Base-by-base conservation (phyloP, 2,329 filamentous ascomycete genomes). In the Botrytis tulipae region DNA sequence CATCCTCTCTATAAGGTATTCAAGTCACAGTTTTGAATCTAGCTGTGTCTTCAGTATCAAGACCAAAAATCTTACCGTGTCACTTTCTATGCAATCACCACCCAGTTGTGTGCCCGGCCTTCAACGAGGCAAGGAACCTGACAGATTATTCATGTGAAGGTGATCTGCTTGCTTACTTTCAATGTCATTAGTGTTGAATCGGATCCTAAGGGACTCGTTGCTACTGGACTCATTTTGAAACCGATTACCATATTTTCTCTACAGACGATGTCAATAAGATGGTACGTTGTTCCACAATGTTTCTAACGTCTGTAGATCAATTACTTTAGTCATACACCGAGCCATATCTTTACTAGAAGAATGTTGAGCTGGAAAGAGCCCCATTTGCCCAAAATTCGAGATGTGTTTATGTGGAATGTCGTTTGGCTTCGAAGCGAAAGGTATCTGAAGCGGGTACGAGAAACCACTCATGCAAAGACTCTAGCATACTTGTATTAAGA, bases 401-500 rank as follows among this genome's bases (percentile, higher is more conserved):
- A 51, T n/a, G 22, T 51, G 48, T 10, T 51, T 51, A n/a, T 51
- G 48, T 51, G 48, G 22, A 51, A 51, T 51, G 96, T 93, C 0
- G 22, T 97, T 97, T 80, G 94, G 94, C 44, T 85, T 97, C 48
- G 1, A 51, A 51, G 48, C 48, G 5, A 51, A 14, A 6, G 4
- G 48, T 51, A 37, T 94, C 91, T 3, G 74, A 75, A 63, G 66
- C 42, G 32, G 18, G 44, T 16, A 18, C 40, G 29, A 32, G 48
- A 16, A 44, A 46, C 22, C 67, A 51, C 74, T 63, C 25, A 71
- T 18, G 22, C 18, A 25, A 51, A 16, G 32, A 51, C 51, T 46
- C 66, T 94, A 97, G 81, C 94, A 97, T 84, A 94, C 94, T 0
- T 85, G 92, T 0, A 93, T 93, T 0, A 94, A 97, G 80, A 97